Base-by-base conservation (phyloP, 2,329 filamentous ascomycete genomes). In the Talaromyces sp. region DNA sequence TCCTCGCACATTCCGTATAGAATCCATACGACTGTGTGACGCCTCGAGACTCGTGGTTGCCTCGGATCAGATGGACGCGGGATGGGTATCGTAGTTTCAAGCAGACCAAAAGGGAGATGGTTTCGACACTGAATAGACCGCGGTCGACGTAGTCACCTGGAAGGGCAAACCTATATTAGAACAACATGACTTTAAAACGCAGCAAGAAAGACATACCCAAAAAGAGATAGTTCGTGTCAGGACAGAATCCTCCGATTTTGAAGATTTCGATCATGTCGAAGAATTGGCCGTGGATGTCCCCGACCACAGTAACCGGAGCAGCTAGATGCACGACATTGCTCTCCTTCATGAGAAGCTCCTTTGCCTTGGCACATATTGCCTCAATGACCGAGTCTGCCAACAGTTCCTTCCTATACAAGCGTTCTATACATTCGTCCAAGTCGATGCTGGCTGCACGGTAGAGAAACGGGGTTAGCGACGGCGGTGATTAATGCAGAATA, bases 191-290 rank as follows among this genome's bases (percentile, higher is more conserved):
- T 57, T 52, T 66, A 36, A 63, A 62, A 15, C 8, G 7, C 2
- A n/a, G n/a, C 19, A n/a, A 51, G 33, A 51, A n/a, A 28, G 10
- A 66, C 73, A 60, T 76, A 96, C 93, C 93, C 62, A 99, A 86
- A 74, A 99, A 99, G 56, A 99, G 84, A 76, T 99, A 99, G 75
- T 99, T 99, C 56, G 95, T 99, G 75, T 99, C 92, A 19, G 95
- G 95, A 78, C 93, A 98, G 78, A 90, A 96, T 61, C 95, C 95
- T 62, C 95, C 95, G 71, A 99, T 99, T 77, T 92, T 92, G 80
- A 99, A 99, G 68, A 99, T 98, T 83, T 99, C 95, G 67, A 99
- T 95, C 80, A 99, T 87, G 77, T 99, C 95, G 77, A 93, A 98
- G 80, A 99, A 99, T 78, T 99, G 95, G 62, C 95, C 95, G 77